Evolutionary conservation across 2,329 filamentous ascomycete species (phyloP), one percentile per base, ranked within the genome.

Genomic region (Calonectria pauciramosa): DNA sequence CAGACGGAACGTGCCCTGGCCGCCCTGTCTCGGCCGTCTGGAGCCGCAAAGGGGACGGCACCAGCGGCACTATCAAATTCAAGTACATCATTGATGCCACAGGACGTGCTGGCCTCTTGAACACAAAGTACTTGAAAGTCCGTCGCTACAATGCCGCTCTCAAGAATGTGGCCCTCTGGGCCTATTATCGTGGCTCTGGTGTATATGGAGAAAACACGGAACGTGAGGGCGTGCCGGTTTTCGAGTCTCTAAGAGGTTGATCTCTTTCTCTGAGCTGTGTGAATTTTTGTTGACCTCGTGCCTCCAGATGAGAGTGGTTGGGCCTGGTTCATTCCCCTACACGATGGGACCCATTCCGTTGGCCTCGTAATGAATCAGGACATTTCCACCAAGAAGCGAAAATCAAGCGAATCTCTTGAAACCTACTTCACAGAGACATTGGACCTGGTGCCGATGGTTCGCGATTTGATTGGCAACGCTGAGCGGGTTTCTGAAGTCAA

Each of bases 151-250:
- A 90, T 76, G 74, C 87, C 47, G 85, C 83, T 0, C 81, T 90
- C 23, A 89, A 89, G 81, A 90, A 89, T 68, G 72, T 89, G 11
- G 88, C 89, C 5, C 86, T 74, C 64, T 90, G 88, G 89, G 86
- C 80, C 0, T 90, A 90, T 76, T 90, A 84, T 83, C 84, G 85
- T 63, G 82, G 81, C 10, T 81, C 78, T 7, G 80, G 76, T 4
- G 9, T 71, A 0, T 87, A 87, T 71, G 84, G 76, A 5, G 11
- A 20, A 41, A 13, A 41, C 16, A 63, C 4, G 87, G 86, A 4
- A 86, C 81, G 76, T 69, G 85, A 86, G 36, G 81, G 82, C 11
- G 79, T 77, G 0, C 88, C 88, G 0, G 86, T 83, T 64, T 89
- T 89, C 73, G 88, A 89, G 77, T 86, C 86, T 0, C 75, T 88